phyloP scores from a whole-genome alignment of 1,284 basidiomycete species.

The Pyrrhoderma noxium region DNA sequence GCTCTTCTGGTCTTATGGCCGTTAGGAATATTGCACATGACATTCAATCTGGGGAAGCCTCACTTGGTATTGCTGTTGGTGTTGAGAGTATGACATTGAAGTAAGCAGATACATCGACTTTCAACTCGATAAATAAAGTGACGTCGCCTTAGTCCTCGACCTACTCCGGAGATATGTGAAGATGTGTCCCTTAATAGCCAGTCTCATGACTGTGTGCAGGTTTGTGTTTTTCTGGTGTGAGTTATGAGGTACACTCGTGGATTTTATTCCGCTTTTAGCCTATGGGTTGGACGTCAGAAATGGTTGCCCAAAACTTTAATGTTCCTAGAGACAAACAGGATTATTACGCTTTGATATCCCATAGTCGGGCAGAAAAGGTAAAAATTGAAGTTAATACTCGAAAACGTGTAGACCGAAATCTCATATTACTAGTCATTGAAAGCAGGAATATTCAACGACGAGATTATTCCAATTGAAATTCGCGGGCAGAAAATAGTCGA shows the following conservation, averaged over 20 bases:
- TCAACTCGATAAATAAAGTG: slow-evolving; percentile 7
- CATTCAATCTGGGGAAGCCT: slow-evolving; percentile 61
- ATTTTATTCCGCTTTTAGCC: too few relatives aligned
- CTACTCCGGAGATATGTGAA: slow-evolving; percentile 66
- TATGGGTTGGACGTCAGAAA: slow-evolving; percentile 87
- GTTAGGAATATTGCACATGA: slow-evolving; percentile 75
- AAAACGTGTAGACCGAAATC: not conserved
- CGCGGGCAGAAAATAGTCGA: slow-evolving; percentile 48
- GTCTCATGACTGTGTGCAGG: slow-evolving; percentile 35
- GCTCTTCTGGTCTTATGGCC: slow-evolving; percentile 82
- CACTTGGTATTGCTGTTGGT: slow-evolving; percentile 74
- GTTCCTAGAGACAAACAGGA: slow-evolving; percentile 75
- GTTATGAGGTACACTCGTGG: too few relatives aligned
- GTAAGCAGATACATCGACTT: slow-evolving; percentile 33
- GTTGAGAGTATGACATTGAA: slow-evolving; percentile 82
- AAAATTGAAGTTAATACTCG: not conserved
- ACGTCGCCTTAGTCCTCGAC: slow-evolving; percentile 50
- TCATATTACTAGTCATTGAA: slow-evolving; percentile 42
- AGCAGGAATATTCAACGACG: slow-evolving; percentile 64
- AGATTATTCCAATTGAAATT: slow-evolving; percentile 73
- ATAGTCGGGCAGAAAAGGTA: slow-evolving; percentile 67
- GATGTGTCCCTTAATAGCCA: slow-evolving; percentile 43
- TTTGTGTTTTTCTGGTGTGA: not conserved
- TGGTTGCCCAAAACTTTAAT: slow-evolving; percentile 67
- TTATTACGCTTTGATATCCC: slow-evolving; percentile 74